Evolutionary conservation across 176 grass and related monocot species (phyloP).

Genomic region (Zea luxurians): DNA sequence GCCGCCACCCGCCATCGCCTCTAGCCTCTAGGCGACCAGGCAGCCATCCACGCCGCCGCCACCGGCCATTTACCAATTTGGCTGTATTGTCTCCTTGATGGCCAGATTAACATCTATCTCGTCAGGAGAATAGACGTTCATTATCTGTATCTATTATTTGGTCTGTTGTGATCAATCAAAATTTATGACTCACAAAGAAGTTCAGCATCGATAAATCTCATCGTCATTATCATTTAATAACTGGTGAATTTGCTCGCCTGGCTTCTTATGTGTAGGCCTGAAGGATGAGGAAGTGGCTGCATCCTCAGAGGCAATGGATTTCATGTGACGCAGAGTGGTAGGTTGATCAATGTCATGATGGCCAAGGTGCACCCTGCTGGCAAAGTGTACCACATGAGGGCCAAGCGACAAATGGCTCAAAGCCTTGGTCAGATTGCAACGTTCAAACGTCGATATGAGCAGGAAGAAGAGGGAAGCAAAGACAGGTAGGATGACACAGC

Average conservation of each 20-base stretch:
- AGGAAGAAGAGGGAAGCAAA: not conserved
- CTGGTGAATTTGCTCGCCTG: not conserved
- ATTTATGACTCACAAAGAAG: too few relatives aligned
- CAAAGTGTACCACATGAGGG: conserved; percentile 60
- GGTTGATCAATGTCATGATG: conserved; percentile 53
- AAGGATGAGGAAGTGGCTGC: conserved; percentile 58
- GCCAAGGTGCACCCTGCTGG: conserved; percentile 40
- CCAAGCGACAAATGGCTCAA: conserved; percentile 59
- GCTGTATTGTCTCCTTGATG: too few relatives aligned
- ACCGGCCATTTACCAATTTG: too few relatives aligned
- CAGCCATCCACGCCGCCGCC: too few relatives aligned
- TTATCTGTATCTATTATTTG: too few relatives aligned
- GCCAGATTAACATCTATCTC: too few relatives aligned
- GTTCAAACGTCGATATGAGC: conserved; percentile 17
- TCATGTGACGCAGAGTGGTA: conserved; percentile 53
- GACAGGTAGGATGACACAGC: not conserved
- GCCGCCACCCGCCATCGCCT: too few relatives aligned
- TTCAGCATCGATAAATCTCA: too few relatives aligned
- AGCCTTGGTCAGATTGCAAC: conserved; percentile 41
- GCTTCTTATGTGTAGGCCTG: not conserved
- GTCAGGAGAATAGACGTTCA: too few relatives aligned
- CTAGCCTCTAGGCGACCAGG: too few relatives aligned
- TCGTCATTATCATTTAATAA: too few relatives aligned
- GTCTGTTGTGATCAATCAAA: too few relatives aligned
- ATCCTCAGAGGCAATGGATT: conserved; percentile 58